Percentiles rank a stretch among this genome's conserved stretches.
Conservation (phyloP, 2,329 filamentous ascomycete genomes). For the Neofusicoccum umdonicola region DNA sequence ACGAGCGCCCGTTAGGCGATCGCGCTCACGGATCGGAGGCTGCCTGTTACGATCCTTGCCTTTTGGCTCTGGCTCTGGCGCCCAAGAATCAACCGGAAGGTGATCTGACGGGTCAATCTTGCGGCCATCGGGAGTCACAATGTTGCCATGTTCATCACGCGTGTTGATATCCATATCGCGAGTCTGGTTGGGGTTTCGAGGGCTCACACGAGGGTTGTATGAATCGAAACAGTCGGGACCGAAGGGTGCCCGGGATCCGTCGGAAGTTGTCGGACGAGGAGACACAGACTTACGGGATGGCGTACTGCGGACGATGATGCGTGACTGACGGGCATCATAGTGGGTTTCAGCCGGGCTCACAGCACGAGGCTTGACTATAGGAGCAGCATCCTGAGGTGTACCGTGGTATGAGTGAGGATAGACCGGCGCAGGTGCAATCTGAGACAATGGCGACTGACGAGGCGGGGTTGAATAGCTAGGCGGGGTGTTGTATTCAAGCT, state of each 20-base stretch:
- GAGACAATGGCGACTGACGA: conserved; percentile 29
- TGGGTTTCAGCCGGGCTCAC: conserved; percentile 43
- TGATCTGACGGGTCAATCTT: conserved; percentile 81
- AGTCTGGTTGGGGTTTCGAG: conserved; percentile 32
- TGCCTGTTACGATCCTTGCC: conserved; percentile 40
- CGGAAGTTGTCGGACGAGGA: conserved; percentile 57
- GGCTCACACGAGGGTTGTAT: conserved; percentile 58
- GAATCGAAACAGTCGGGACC: conserved; percentile 73
- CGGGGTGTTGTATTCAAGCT: conserved; percentile 33
- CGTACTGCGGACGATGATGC: conserved; percentile 47
- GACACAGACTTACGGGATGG: conserved; percentile 70
- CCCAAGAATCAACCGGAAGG: conserved; percentile 73
- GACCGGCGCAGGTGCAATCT: conserved; percentile 26
- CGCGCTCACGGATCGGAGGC: conserved; percentile 41
- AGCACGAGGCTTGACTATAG: conserved; percentile 43
- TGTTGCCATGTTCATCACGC: conserved; percentile 59
- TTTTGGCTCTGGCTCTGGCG: conserved; percentile 70
- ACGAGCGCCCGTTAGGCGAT: conserved; percentile 53
- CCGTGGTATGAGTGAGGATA: conserved; percentile 47
- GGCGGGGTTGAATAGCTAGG: conserved; percentile 32
- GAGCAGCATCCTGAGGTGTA: conserved; percentile 40
- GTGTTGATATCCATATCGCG: conserved; percentile 33
- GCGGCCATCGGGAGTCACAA: conserved; percentile 71
- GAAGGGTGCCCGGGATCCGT: conserved; percentile 58
- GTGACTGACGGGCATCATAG: conserved; percentile 34